These are phyloP conservation scores for Phytophthora multivora DNA, from an alignment of 352 stramenopile species.

Conservation along the genomic window DNA sequence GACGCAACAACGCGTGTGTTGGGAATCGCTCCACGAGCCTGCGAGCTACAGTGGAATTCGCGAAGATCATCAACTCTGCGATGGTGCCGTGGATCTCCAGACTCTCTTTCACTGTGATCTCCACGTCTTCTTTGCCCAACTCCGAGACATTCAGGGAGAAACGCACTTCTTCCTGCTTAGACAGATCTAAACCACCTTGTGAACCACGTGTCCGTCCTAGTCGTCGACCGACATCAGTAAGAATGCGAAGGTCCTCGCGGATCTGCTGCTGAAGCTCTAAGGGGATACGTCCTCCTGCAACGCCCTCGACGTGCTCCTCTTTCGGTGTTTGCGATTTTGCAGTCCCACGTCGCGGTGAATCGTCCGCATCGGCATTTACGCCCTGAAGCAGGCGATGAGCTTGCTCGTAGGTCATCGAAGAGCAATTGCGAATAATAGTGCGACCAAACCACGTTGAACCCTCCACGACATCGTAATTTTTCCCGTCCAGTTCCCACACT, in stretches of 20 bases:
- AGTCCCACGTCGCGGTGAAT: conserved; percentile 21
- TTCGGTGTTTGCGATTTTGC: neutral
- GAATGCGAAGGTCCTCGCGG: conserved; percentile 55
- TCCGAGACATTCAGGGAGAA: conserved; percentile 84
- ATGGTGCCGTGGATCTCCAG: conserved; percentile 95
- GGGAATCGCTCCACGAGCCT: conserved; percentile 86
- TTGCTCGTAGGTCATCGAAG: conserved; percentile 89
- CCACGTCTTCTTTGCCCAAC: conserved; percentile 70
- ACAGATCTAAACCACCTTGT: conserved; percentile 79
- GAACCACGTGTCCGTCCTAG: conserved; percentile 63
- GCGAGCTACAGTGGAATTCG: conserved; percentile 89
- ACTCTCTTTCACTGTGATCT: conserved; percentile 90
- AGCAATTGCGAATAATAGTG: conserved; percentile 96
- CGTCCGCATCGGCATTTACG: conserved; percentile 59
- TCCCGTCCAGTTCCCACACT: conserved; percentile 90
- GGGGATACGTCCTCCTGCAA: conserved; percentile 72
- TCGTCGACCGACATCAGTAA: conserved; percentile 71
- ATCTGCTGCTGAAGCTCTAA: conserved; percentile 56
- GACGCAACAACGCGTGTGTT: conserved; percentile 83
- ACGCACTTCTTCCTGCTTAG: conserved; percentile 81
- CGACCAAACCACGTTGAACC: conserved; percentile 85
- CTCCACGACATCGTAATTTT: conserved; percentile 61
- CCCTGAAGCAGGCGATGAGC: conserved; percentile 77
- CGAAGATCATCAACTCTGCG: conserved; percentile 94
- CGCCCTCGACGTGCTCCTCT: conserved; percentile 37